These are phyloP conservation scores for Taphrina communis DNA, from an alignment of 1,139 yeast genomes.

Conservation along the genomic window DNA sequence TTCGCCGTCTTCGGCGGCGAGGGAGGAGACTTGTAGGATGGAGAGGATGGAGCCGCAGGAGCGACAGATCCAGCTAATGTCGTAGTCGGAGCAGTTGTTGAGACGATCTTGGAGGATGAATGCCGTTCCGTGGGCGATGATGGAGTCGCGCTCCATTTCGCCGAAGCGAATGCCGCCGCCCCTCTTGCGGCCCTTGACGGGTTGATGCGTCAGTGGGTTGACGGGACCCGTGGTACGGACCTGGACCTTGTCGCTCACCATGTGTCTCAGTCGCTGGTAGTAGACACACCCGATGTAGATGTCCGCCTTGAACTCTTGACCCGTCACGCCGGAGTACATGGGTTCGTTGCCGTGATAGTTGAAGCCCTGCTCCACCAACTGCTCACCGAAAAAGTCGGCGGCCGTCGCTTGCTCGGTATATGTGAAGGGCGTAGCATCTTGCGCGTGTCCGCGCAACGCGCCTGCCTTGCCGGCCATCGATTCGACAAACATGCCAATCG, in stretches of 20 bases:
- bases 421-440: constrained; percentile 81
- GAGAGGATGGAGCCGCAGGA: constrained; percentile 92
- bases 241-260: constrained; percentile 99
- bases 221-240: constrained; percentile 99
- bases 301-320: constrained; percentile 94
- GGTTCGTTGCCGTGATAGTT: constrained; percentile 99
- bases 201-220: constrained; percentile 96
- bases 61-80: constrained; percentile 88
- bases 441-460: constrained; percentile 96
- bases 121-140: constrained; percentile 99
- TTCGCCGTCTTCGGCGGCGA: constrained; percentile 53
- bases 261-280: constrained; percentile 97
- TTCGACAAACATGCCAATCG: constrained; percentile 99
- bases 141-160: constrained; percentile 99
- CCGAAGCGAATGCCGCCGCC: constrained; percentile 99
- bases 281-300: constrained; percentile 96
- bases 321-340: constrained; percentile 98
- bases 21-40: constrained; percentile 73
- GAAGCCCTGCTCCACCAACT: constrained; percentile 83
- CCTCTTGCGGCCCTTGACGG: constrained; percentile 98
- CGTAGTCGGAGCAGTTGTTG: constrained; percentile 92
- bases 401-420: constrained; percentile 92
- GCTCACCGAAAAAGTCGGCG: constrained; percentile 96
- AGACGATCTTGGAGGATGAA: constrained; percentile 92
- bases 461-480: constrained; percentile 98